Conservation (phyloP, 148 eudicot species). For the Nyssa sinensis region DNA sequence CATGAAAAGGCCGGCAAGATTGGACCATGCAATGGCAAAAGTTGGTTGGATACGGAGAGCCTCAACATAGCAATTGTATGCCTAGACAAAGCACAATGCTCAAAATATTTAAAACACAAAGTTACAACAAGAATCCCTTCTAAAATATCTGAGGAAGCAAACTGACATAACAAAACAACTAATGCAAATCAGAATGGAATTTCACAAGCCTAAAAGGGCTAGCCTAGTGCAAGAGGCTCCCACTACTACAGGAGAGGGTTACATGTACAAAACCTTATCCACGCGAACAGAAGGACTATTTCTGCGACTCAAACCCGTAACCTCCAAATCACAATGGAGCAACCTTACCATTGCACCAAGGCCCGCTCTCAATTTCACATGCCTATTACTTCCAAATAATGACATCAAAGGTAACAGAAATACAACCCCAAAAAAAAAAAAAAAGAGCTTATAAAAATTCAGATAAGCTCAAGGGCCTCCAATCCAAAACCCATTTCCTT, state of each 20-base stretch:
- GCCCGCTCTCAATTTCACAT: no score
- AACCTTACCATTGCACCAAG: no score
- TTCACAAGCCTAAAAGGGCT: neutral
- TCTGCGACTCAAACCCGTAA: no score
- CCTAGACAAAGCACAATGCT: slow-evolving; percentile 41
- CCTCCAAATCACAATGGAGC: no score
- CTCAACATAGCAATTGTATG: slow-evolving; percentile 91
- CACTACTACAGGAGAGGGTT: no score
- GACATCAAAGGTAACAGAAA: neutral
- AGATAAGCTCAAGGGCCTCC: no score
- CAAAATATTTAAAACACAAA: neutral
- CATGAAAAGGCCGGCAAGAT: slow-evolving; percentile 92
- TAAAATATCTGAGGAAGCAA: neutral
- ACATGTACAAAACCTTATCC: no score
- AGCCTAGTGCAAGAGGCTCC: no score
- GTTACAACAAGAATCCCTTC: neutral
- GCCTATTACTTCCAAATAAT: neutral
- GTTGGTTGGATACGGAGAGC: slow-evolving; percentile 84
- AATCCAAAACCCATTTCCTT: neutral
- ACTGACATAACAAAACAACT: no score
- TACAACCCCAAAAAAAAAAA: no score
- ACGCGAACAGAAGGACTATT: no score
- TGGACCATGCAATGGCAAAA: slow-evolving; percentile 91
- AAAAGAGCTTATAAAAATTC: neutral
- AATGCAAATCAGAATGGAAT: neutral